Evolutionary conservation across 2,329 filamentous ascomycete species (phyloP).

Genomic region (Dryadomyces quercivorus): DNA sequence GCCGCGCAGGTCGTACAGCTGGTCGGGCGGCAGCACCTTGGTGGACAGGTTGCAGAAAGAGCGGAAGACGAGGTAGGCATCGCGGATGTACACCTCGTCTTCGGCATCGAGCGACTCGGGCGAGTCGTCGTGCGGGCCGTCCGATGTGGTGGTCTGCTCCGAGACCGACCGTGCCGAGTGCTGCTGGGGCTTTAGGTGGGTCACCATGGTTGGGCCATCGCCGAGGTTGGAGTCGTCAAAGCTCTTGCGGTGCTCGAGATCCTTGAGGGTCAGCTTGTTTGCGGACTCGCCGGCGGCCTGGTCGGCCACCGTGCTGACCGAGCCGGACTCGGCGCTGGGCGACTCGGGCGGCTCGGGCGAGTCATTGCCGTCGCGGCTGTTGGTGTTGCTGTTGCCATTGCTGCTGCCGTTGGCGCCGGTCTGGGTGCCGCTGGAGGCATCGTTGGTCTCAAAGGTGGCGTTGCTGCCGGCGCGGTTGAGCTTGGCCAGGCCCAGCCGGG

Average conservation of each 20-base stretch:
- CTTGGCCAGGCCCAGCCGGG: constrained; percentile 47
- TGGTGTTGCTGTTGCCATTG: constrained; percentile 8
- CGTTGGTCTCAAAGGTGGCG: constrained; percentile 34
- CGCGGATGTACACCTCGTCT: constrained; percentile 93
- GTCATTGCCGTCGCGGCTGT: constrained; percentile 21
- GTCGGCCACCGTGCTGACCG: constrained; percentile 15
- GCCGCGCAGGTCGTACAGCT: constrained; percentile 82
- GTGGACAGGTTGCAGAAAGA: constrained; percentile 97
- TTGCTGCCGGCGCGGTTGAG: constrained; percentile 41
- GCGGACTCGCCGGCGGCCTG: constrained; percentile 17
- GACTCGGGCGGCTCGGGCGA: constrained; percentile 14
- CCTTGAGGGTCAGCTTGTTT: constrained; percentile 51
- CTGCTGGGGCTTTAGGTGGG: constrained; percentile 36
- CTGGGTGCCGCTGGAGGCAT: constrained; percentile 18
- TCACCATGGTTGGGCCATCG: constrained; percentile 56
- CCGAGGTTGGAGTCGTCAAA: constrained; percentile 57
- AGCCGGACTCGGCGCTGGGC: constrained; percentile 7
- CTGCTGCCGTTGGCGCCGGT: constrained; percentile 15
- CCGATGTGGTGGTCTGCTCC: constrained; percentile 38
- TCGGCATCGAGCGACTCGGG: constrained; percentile 55
- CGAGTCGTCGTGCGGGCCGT: constrained; percentile 41
- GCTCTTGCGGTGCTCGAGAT: constrained; percentile 55
- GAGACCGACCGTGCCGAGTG: constrained; percentile 33
- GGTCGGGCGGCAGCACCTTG: constrained; percentile 78
- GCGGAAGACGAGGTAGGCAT: constrained; percentile 92